phyloP scores from a whole-genome alignment of 441 rosid species.

The Cnidoscolus chayamansa region DNA sequence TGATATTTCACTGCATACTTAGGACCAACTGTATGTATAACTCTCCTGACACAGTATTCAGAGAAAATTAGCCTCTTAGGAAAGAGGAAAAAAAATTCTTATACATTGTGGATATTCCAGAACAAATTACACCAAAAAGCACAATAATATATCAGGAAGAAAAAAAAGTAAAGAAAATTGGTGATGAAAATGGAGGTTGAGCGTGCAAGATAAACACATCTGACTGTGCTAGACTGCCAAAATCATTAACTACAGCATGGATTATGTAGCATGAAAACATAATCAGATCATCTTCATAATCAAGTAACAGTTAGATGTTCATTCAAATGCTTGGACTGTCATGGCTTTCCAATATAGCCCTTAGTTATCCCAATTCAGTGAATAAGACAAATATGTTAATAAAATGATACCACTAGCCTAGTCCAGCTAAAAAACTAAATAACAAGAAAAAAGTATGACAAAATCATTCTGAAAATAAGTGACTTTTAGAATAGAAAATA shows the following conservation, averaged over 20 bases:
- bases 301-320: conserved; percentile 5
- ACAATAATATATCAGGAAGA: background rate
- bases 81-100: conserved; percentile 2
- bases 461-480: background rate
- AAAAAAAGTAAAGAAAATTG: background rate
- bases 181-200: background rate
- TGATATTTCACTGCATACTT: conserved; percentile 98
- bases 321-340: background rate
- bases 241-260: background rate
- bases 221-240: background rate
- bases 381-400: conserved; percentile 1
- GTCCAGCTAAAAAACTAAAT: background rate
- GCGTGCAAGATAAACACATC: background rate
- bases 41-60: conserved; percentile 56
- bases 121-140: conserved; percentile 2
- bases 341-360: background rate
- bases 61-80: conserved; percentile 13
- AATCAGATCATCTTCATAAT: background rate
- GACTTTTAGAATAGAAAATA: background rate
- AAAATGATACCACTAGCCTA: background rate
- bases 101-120: background rate
- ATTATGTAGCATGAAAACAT: background rate
- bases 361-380: background rate
- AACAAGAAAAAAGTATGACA: background rate
- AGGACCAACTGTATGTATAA: conserved; percentile 98